phyloP scores from a whole-genome alignment of 2,329 filamentous ascomycete genomes.

The Cladosporium cucumerinum region DNA sequence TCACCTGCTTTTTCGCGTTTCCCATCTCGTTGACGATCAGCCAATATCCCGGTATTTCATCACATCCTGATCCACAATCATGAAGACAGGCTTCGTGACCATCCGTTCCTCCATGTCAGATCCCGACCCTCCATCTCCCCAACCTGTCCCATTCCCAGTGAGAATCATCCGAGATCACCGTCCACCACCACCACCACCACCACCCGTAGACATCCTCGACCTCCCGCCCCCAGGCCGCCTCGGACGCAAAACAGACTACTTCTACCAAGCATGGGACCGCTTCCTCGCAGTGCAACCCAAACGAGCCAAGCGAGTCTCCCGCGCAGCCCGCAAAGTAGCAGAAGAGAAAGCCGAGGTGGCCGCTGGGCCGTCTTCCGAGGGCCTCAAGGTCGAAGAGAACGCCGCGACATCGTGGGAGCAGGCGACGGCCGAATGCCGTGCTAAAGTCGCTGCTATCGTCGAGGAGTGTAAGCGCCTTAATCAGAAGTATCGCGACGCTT shows the following conservation, averaged over 20 bases:
- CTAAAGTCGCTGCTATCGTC: constrained; percentile 57
- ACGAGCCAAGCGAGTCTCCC: constrained; percentile 27
- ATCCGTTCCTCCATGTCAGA: constrained; percentile 2
- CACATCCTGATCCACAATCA: neutral
- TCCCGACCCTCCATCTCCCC: constrained; percentile 4
- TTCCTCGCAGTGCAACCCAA: constrained; percentile 31
- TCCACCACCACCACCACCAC: constrained; percentile 1
- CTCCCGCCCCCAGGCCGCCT: neutral
- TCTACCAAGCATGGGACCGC: constrained; percentile 31
- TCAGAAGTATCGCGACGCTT: constrained; percentile 80
- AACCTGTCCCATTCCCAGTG: constrained; percentile 5
- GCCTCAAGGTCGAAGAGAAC: constrained; percentile 27
- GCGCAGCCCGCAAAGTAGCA: constrained; percentile 21
- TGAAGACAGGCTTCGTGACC: constrained; percentile 13
- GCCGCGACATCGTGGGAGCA: constrained; percentile 62
- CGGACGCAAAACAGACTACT: constrained; percentile 15
- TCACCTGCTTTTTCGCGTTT: neutral
- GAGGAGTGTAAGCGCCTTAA: constrained; percentile 70
- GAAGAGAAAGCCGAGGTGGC: constrained; percentile 17
- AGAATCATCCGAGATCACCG: constrained; percentile 8
- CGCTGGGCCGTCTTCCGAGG: constrained; percentile 2
- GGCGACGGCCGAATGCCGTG: constrained; percentile 64
- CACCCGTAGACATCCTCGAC: neutral
- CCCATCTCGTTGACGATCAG: neutral
- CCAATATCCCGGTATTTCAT: neutral